Evolutionary conservation across 768 basidiomycete species (phyloP), one percentile per base, ranked within the genome.

Genomic region (Lentinula lateritia): DNA sequence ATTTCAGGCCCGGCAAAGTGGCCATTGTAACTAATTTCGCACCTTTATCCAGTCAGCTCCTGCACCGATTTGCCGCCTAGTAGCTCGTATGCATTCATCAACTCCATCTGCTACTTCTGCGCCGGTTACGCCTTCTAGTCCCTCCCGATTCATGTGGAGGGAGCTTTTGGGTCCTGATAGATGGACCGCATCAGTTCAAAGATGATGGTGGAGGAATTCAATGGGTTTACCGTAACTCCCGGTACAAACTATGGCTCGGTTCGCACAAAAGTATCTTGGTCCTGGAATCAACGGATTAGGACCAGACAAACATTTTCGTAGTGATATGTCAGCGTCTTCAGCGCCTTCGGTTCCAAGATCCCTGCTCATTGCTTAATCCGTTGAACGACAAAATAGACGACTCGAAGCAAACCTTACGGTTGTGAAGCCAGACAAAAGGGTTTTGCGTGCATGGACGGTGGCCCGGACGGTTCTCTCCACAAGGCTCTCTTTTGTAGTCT

Each of bases 21-120:
- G 28, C 60, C 34, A 36, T 13, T 50, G 13, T 42, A 15, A 58
- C 50, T 52, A 43, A 23, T 46, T 5, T 65, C 68, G 23, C 62
- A 83, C 82, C 79, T 88, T 87, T 64, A 89, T 84, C 83, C 82
- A 86, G 70, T 88, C 87, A 4, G 86, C 82, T 6, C 85, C 85
- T 12, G 83, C 80, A 35, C 86, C 86, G 59, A 88, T 78, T 64
- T 88, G 87, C 61, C 76, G 77, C 32, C 86, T 75, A 5, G 86
- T 83, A 12, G 80, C 85, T 62, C 76, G 77, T 43, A 80, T 68
- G 65, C 86, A 85, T 38, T 76, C 83, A 36, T 79, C 80, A 23
- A 77, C 71, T 0, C 86, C 87, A 63, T 88, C 85, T 1, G 79
- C 85, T 3, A 78, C 76, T 61, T 85, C 81, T 8, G 85, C 84